Percentiles rank a stretch among this genome's conserved stretches.
phyloP scores from a whole-genome alignment of 2,329 filamentous ascomycete genomes.

The Fusarium cyanostomum region DNA sequence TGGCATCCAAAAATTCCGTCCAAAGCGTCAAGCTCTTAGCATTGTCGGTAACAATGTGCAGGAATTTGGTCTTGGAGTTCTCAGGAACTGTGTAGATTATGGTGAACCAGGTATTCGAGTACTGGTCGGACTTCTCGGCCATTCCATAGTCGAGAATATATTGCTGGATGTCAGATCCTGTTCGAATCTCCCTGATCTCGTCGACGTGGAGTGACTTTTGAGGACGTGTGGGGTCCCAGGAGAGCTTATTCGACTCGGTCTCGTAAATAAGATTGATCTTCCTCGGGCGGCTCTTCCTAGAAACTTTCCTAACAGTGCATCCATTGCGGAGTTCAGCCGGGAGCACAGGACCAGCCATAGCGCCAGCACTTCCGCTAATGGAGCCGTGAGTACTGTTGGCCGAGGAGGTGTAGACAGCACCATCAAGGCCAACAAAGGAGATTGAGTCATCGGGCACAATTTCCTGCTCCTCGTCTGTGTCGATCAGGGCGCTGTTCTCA shows the following conservation, averaged over 20 bases:
- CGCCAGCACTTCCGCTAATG: conserved; percentile 54
- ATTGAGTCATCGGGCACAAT: conserved; percentile 43
- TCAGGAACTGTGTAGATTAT: conserved; percentile 86
- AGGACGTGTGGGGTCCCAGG: conserved; percentile 82
- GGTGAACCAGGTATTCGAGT: conserved; percentile 82
- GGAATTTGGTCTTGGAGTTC: conserved; percentile 82
- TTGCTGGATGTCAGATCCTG: conserved; percentile 84
- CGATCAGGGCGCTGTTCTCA: conserved; percentile 56
- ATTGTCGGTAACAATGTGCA: conserved; percentile 86
- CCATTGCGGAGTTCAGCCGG: conserved; percentile 81
- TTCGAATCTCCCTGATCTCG: conserved; percentile 90
- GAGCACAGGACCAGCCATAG: conserved; percentile 74
- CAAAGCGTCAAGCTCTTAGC: conserved; percentile 78
- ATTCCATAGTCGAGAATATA: conserved; percentile 87
- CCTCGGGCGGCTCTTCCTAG: conserved; percentile 78
- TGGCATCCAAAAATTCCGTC: conserved; percentile 84
- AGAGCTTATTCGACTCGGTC: conserved; percentile 83
- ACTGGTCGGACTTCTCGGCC: conserved; percentile 57
- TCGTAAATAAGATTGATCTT: conserved; percentile 78
- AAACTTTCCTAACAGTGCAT: conserved; percentile 81
- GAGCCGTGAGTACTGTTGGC: conserved; percentile 59
- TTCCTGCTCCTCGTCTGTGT: conserved; percentile 63
- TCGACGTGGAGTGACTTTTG: conserved; percentile 93
- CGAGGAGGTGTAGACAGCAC: conserved; percentile 57
- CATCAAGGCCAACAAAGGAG: conserved; percentile 54